Base-by-base conservation (phyloP, 176 grass and related monocot species). In the Alopecurus myosuroides region DNA sequence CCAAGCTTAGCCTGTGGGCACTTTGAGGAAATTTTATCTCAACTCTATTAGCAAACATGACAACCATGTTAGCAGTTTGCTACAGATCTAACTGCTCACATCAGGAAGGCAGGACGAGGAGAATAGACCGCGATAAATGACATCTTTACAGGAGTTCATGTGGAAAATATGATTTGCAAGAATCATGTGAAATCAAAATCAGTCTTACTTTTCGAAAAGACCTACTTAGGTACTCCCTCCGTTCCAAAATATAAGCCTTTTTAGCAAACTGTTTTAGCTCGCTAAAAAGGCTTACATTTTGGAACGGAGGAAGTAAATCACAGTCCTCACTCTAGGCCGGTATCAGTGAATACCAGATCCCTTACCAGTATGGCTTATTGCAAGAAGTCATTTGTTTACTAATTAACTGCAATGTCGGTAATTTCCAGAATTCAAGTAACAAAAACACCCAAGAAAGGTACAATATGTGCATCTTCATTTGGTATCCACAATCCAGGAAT, bases 121-220 rank as follows among this genome's bases (percentile, higher is more conserved):
- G 69, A 72, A 72, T 28, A 72, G n/a, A 26, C 37, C 39, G 10
- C 40, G 13, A 42, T 45, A 72, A 44, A 44, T 72, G 69, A 45
- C 69, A 72, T 44, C n/a, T 45, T 71, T 71, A 45, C 41, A 17
- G 23, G 69, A 44, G n/a, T 72, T 44, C 15, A 44, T 25, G 41
- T 65, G 45, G 15, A 62, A 75, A 52, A 22, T n/a, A 55, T 75
- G 25, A 42, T 53, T 52, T 34, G 19, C 42, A 34, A 52, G 0
- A 86, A 80, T 62, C 61, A 44, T 55, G 80, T 39, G 15, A 37
- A 65, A 81, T 26, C 20, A 77, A 77, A 63, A 57, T 82, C 45
- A 34, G 1, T 1, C 13, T 33, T 46, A 49, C 15, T 29, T 70
- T 39, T 34, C 49, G 28, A 77, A 1, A 23, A 69, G 9, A 82